Evolutionary conservation across 345 rosid genomes (phyloP).

Genomic region (Eucalyptus urophylla): DNA sequence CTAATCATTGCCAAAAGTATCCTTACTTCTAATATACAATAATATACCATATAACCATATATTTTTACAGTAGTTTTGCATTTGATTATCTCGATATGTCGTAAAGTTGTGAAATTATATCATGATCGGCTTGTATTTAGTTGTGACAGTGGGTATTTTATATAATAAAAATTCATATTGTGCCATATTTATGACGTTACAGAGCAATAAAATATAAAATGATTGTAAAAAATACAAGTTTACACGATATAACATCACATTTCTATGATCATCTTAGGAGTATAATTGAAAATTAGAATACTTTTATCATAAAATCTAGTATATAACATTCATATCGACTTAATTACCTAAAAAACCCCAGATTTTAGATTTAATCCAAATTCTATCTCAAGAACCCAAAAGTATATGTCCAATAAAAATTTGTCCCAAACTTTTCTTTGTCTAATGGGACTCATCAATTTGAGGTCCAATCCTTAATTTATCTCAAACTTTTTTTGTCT

Average conservation of each 20-base stretch:
- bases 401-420: no score
- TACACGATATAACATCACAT: not conserved
- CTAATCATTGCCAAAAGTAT: not conserved
- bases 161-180: not conserved
- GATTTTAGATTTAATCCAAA: no score
- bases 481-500: no score
- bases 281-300: not conserved
- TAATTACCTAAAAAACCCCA: no score
- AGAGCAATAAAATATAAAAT: not conserved
- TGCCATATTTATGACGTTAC: fast-evolving
- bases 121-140: fast-evolving
- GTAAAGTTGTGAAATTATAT: not conserved
- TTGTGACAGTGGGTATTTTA: fast-evolving
- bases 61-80: not conserved
- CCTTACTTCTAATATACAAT: not conserved
- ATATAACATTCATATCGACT: not conserved
- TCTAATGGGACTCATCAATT: fast-evolving
- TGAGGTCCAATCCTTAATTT: fast-evolving
- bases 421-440: fast-evolving
- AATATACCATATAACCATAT: not conserved
- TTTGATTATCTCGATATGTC: fast-evolving
- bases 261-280: not conserved
- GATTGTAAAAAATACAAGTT: not conserved
- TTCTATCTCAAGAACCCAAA: no score
- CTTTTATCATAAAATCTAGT: not conserved